Evolutionary conservation across 2,329 filamentous ascomycete genomes (phyloP).

Genomic region (Colletotrichum abscissum): DNA sequence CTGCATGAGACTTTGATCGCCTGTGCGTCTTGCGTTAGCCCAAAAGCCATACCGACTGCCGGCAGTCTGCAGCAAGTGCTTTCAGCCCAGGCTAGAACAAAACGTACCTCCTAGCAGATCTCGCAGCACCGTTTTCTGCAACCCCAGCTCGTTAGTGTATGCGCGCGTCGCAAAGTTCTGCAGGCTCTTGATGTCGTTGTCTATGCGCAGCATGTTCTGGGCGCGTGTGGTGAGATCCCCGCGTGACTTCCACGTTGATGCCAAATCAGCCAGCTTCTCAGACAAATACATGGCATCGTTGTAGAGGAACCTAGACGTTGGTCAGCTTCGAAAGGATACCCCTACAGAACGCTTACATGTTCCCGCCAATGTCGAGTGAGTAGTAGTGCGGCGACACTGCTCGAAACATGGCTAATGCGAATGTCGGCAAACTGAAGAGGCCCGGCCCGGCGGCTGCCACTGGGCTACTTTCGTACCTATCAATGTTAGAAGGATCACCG

Average conservation of each 20-base stretch:
- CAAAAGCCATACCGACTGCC: background rate
- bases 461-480: conserved; percentile 60
- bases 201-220: conserved; percentile 66
- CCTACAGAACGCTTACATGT: conserved; percentile 63
- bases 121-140: conserved; percentile 70
- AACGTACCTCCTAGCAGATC: conserved; percentile 67
- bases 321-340: conserved; percentile 37
- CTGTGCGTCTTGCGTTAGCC: conserved; percentile 39
- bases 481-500: conserved; percentile 6
- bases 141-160: conserved; percentile 69
- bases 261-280: conserved; percentile 64
- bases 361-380: conserved; percentile 68
- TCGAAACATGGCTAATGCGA: conserved; percentile 82
- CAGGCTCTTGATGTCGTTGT: conserved; percentile 69
- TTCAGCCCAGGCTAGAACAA: background rate
- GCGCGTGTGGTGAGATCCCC: conserved; percentile 63
- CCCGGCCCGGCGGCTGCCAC: conserved; percentile 76
- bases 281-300: conserved; percentile 75
- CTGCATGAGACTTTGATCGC: conserved; percentile 69
- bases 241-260: conserved; percentile 63
- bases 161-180: conserved; percentile 71
- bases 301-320: conserved; percentile 67
- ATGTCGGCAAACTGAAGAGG: conserved; percentile 77
- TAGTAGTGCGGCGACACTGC: conserved; percentile 83
- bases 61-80: background rate